These are phyloP conservation scores for Cercospora nicotianae DNA, from an alignment of 2,329 filamentous ascomycete genomes.

Conservation along the genomic window DNA sequence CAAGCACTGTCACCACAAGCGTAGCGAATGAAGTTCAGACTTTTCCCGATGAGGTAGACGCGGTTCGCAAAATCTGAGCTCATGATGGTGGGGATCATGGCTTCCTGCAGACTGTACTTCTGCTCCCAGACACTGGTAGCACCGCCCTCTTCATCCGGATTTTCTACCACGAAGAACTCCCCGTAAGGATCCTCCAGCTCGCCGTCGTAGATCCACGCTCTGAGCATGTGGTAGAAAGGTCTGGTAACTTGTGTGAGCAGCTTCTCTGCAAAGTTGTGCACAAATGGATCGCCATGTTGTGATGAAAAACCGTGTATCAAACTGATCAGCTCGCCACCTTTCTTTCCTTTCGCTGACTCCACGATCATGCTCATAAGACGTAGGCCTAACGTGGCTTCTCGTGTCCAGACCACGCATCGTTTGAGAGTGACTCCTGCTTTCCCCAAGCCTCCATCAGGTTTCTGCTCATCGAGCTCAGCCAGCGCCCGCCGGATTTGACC, in stretches of 20 bases:
- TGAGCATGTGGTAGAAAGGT: slow-evolving; percentile 94
- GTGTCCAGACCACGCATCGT: slow-evolving; percentile 93
- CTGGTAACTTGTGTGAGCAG: slow-evolving; percentile 82
- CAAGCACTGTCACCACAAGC: slow-evolving; percentile 90
- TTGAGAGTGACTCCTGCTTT: slow-evolving; percentile 92
- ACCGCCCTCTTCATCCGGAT: slow-evolving; percentile 60
- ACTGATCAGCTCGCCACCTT: slow-evolving; percentile 88
- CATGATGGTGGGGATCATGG: slow-evolving; percentile 91
- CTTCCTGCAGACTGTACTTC: slow-evolving; percentile 83
- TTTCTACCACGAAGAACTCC: slow-evolving; percentile 93
- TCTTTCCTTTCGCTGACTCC: slow-evolving; percentile 81
- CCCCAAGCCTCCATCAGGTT: slow-evolving; percentile 69
- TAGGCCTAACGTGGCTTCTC: slow-evolving; percentile 93
- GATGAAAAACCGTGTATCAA: slow-evolving; percentile 91
- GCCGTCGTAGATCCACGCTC: slow-evolving; percentile 97
- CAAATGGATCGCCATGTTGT: slow-evolving; percentile 92
- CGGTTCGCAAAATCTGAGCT: slow-evolving; percentile 92
- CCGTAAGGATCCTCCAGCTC: slow-evolving; percentile 94
- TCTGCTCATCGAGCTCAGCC: slow-evolving; percentile 67
- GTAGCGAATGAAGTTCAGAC: slow-evolving; percentile 95
- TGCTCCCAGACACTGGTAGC: slow-evolving; percentile 96
- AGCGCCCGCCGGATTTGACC: slow-evolving; percentile 85
- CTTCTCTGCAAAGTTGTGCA: slow-evolving; percentile 87
- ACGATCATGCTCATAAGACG: slow-evolving; percentile 92
- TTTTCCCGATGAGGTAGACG: slow-evolving; percentile 96